A percentile compares a stretch with the other conserved stretches of the same genome.
These are phyloP conservation scores for Melaleuca alternifolia DNA, from an alignment of 345 rosid genomes.

Conservation along the genomic window DNA sequence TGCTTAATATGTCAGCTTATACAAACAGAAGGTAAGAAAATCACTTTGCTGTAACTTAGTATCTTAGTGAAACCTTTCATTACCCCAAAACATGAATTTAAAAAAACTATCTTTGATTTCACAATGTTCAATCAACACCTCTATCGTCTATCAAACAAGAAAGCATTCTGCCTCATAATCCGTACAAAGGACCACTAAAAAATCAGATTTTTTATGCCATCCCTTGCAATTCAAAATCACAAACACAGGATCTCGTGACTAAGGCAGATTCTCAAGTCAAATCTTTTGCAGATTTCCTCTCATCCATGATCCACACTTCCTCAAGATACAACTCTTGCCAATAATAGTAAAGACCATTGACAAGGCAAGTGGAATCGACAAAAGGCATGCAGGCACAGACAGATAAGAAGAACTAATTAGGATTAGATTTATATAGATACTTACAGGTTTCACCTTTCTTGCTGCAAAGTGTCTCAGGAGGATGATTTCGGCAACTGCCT, in stretches of 20 bases:
- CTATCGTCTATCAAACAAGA: neutral
- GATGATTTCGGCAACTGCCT: slow-evolving; percentile 77
- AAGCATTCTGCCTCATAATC: neutral
- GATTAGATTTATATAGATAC: slow-evolving; percentile 13
- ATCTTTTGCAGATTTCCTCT: neutral
- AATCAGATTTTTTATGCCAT: neutral
- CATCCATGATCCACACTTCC: neutral
- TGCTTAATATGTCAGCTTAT: neutral
- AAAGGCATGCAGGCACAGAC: neutral
- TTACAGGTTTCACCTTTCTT: slow-evolving; percentile 59
- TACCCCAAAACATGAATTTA: neutral
- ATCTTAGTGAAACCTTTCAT: neutral
- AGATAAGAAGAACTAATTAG: neutral
- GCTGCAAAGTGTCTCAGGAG: slow-evolving; percentile 68
- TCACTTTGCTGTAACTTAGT: neutral
- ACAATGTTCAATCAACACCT: neutral
- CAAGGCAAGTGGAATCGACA: neutral
- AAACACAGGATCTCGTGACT: neutral
- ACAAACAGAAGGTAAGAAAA: neutral
- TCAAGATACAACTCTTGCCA: neutral
- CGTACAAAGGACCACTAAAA: neutral
- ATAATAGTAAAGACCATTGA: neutral
- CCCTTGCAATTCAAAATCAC: neutral
- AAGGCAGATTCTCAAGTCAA: neutral
- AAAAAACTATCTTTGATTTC: neutral